A percentile compares a stretch with the other conserved stretches of the same genome.
Conservation (phyloP, 208 protist genomes). For the Trichomonas gallinae region DNA sequence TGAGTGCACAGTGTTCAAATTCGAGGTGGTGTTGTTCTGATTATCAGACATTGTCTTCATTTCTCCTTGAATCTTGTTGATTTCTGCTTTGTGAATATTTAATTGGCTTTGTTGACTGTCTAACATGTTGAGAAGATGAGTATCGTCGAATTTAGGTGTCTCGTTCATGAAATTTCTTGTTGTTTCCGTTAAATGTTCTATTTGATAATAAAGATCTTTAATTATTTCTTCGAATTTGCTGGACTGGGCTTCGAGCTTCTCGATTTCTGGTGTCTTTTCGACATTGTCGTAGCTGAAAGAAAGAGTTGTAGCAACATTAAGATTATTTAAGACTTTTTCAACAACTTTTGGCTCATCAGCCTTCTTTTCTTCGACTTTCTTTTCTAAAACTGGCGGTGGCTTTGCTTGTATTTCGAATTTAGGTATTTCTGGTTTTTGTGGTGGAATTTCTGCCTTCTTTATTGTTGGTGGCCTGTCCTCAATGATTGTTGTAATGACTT, state of each 20-base stretch:
- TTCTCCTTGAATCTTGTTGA: background rate
- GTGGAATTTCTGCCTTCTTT: background rate
- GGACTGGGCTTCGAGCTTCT: background rate
- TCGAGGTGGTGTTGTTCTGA: background rate
- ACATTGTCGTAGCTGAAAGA: background rate
- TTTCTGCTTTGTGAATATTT: background rate
- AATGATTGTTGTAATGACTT: background rate
- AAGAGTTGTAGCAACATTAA: background rate
- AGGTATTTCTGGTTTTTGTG: background rate
- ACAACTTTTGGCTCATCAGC: background rate
- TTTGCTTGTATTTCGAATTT: background rate
- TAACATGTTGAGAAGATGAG: background rate
- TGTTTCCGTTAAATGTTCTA: background rate
- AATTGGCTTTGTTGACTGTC: background rate
- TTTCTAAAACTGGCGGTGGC: background rate
- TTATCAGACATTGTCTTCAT: background rate
- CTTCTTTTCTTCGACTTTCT: background rate
- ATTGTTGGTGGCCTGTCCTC: background rate
- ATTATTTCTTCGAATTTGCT: background rate
- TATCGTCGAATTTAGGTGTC: background rate
- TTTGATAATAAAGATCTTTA: background rate
- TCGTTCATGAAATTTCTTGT: background rate
- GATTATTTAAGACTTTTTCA: background rate
- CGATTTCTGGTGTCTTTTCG: background rate
- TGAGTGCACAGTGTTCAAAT: background rate